Conservation (phyloP, 1,284 basidiomycete species). For the Cerrena zonata region DNA sequence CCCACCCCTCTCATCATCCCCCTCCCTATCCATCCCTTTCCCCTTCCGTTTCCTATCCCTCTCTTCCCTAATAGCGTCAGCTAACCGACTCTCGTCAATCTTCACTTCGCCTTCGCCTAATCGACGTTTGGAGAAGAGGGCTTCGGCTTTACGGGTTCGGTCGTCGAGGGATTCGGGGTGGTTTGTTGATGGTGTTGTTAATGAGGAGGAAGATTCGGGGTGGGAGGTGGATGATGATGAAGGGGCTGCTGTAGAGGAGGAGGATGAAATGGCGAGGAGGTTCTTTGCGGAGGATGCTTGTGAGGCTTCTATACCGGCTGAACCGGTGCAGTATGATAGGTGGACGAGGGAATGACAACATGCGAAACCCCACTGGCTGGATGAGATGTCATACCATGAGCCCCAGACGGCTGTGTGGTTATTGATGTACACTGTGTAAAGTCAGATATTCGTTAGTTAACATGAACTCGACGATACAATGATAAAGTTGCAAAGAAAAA, state of each 20-base stretch:
- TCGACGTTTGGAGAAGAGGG: conserved; percentile 61
- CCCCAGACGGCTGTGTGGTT: conserved; percentile 96
- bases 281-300: conserved; percentile 64
- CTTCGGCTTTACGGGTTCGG: conserved; percentile 44
- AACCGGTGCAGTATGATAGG: conserved; percentile 88
- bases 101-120: conserved; percentile 72
- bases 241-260: conserved; percentile 19
- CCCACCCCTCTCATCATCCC: conserved; percentile 46
- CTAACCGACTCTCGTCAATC: conserved; percentile 64
- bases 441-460: background rate
- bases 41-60: conserved; percentile 78
- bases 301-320: conserved; percentile 79
- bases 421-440: conserved; percentile 69
- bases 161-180: conserved; percentile 24
- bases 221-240: conserved; percentile 18
- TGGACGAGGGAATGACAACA: conserved; percentile 90
- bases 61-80: conserved; percentile 71
- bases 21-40: conserved; percentile 33
- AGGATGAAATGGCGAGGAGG: conserved; percentile 46
- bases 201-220: conserved; percentile 17
- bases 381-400: conserved; percentile 79
- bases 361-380: conserved; percentile 83
- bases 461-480: too few relatives aligned
- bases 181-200: conserved; percentile 17
- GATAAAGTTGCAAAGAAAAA: background rate